phyloP scores from a whole-genome alignment of 169 alveolate genomes.

The Toxoplasma gondii region DNA sequence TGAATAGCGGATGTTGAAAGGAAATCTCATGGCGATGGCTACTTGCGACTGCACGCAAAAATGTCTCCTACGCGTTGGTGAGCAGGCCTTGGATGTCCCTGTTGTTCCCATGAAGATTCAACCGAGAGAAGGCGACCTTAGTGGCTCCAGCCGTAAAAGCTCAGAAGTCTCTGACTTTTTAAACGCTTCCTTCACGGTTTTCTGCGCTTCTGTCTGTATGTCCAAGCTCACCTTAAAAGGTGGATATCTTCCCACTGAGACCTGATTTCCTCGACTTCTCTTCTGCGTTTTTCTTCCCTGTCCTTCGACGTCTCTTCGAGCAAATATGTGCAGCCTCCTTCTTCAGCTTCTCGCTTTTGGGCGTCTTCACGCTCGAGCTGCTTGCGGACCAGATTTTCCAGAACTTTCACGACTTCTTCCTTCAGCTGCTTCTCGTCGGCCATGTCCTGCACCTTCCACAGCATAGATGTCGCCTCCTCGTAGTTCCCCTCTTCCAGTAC shows the following conservation, averaged over 20 bases:
- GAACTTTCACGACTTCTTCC: background rate
- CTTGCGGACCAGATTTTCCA: background rate
- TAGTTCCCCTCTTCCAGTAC: conserved; percentile 7
- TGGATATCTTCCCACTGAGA: conserved; percentile 26
- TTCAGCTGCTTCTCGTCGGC: conserved; percentile 23
- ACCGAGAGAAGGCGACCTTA: too few species aligned
- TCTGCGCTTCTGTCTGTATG: background rate
- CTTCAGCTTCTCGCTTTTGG: background rate
- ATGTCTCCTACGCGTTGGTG: too few species aligned
- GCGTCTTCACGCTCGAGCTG: conserved; percentile 11
- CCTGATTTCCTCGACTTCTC: background rate
- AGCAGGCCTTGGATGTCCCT: too few species aligned
- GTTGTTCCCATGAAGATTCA: too few species aligned
- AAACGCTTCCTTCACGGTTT: too few species aligned
- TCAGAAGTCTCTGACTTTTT: too few species aligned
- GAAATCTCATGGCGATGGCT: too few species aligned
- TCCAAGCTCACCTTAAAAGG: background rate
- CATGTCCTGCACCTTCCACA: background rate
- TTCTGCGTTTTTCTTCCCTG: background rate
- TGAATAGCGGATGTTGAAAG: too few species aligned
- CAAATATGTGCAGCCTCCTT: background rate
- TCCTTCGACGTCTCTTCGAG: background rate
- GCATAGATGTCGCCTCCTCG: background rate
- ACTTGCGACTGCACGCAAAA: too few species aligned
- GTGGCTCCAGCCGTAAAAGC: too few species aligned